Evolutionary conservation across 2,329 filamentous ascomycete species (phyloP).

Genomic region (Magnaporthiopsis incrustans): DNA sequence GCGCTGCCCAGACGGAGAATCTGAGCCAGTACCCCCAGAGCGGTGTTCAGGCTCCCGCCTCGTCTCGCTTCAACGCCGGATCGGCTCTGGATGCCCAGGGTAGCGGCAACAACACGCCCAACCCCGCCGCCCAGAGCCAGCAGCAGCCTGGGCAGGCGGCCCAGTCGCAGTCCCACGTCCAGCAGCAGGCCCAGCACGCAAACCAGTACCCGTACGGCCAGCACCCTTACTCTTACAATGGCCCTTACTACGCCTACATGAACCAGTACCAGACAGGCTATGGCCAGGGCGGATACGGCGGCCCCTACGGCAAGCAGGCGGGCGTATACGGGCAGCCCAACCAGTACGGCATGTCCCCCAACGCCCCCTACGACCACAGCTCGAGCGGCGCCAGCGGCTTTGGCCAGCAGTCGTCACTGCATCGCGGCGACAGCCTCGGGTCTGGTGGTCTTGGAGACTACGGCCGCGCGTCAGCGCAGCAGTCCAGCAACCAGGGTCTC

Average conservation of each 20-base stretch:
- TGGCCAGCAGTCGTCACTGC: slow-evolving; percentile 44
- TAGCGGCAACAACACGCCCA: slow-evolving; percentile 86
- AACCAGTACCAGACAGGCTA: slow-evolving; percentile 42
- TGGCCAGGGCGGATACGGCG: slow-evolving; percentile 41
- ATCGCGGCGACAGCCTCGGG: slow-evolving; percentile 41
- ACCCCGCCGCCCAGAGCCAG: slow-evolving; percentile 58
- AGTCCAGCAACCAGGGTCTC: slow-evolving; percentile 40
- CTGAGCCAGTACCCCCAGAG: slow-evolving; percentile 67
- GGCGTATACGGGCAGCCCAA: slow-evolving; percentile 46
- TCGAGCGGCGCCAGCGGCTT: slow-evolving; percentile 47
- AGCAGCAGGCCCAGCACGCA: slow-evolving; percentile 26
- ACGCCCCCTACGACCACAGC: slow-evolving; percentile 47
- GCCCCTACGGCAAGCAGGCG: slow-evolving; percentile 51
- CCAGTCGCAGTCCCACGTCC: slow-evolving; percentile 29
- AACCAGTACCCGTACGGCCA: slow-evolving; percentile 39
- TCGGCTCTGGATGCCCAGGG: slow-evolving; percentile 58
- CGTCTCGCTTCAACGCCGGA: slow-evolving; percentile 48
- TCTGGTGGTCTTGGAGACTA: slow-evolving; percentile 48
- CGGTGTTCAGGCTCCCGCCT: slow-evolving; percentile 39
- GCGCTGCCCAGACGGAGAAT: slow-evolving; percentile 54
- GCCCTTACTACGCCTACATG: slow-evolving; percentile 55
- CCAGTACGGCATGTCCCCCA: slow-evolving; percentile 47
- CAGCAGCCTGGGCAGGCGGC: slow-evolving; percentile 31
- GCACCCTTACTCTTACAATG: slow-evolving; percentile 54
- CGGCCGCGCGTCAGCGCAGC: slow-evolving; percentile 41